Conservation (phyloP, 345 rosid species). For the Citrus mangshanensis region DNA sequence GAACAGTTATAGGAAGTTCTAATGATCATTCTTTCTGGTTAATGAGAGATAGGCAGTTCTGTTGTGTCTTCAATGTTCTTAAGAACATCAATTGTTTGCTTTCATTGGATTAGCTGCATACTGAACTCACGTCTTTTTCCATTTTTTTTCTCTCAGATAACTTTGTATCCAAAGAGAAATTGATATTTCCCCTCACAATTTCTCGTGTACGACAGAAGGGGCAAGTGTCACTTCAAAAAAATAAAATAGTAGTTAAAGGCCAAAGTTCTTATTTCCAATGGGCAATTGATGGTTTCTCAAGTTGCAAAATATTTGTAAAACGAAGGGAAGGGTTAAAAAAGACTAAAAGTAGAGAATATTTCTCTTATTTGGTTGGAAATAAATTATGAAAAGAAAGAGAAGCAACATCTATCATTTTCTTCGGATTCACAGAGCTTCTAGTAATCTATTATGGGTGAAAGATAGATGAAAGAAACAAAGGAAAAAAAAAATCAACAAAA, state of each 20-base stretch:
- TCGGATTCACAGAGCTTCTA: background rate
- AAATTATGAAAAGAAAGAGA: background rate
- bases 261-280: no score
- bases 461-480: no score
- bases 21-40: background rate
- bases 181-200: no score
- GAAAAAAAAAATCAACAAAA: background rate
- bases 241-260: no score
- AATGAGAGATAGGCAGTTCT: background rate
- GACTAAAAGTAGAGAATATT: background rate
- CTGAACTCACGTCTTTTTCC: background rate
- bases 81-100: background rate
- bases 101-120: background rate
- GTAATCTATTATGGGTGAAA: no score
- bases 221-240: no score
- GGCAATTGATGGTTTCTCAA: no score
- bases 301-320: no score
- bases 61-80: background rate
- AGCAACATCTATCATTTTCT: background rate
- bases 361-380: background rate
- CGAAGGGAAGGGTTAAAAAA: no score
- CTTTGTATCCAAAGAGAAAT: background rate
- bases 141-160: background rate
- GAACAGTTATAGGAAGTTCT: background rate
- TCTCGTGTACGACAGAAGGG: no score